Base-by-base conservation (phyloP, 2,329 filamentous ascomycete species). In the Neofusicoccum laricinum region DNA sequence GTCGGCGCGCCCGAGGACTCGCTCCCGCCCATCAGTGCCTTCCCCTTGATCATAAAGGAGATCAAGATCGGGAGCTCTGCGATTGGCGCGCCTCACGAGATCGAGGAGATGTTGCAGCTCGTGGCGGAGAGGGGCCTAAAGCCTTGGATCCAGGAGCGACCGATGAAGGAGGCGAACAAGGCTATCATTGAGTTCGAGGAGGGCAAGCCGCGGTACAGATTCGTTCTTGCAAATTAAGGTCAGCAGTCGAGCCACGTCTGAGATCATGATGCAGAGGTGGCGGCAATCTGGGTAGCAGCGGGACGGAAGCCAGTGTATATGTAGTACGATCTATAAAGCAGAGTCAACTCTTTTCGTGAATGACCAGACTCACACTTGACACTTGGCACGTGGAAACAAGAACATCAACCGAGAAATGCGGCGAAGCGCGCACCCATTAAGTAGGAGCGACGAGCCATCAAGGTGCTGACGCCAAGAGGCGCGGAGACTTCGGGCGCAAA, bases 1-100 rank as follows among this genome's bases (percentile, higher is more conserved):
- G 81, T 92, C 51, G 89, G 88, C 32, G 84, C 84, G 1, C 89
- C 89, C 0, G 89, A 92, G 70, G 76, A 79, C 73, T 74, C 76
- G 58, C 69, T 83, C 1, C 86, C 85, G 4, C 76, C 77, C 1
- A 80, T 90, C 68, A 81, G 78, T 67, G 85, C 85, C 6, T 87
- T 85, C 69, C 77, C 82, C 2, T 75, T 91, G 65, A 85, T 90
- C 57, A 74, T 73, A 46, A 88, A 86, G 69, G 82, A 84, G 0
- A 76, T 76, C 45, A 79, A 77, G 68, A 72, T 82, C 61, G 77
- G 76, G 5, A 80, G 80, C 4, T 76, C 73, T 34, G 72, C 76
- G 65, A 79, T 86, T 65, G 85, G 85, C 1, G 76, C 80, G n/a
- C 86, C 86, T 0, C 71, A 71, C 49, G 83, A 89, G 68, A 88